Conservation (phyloP, 495 filamentous ascomycete species). For the Xylaria intraflava region DNA sequence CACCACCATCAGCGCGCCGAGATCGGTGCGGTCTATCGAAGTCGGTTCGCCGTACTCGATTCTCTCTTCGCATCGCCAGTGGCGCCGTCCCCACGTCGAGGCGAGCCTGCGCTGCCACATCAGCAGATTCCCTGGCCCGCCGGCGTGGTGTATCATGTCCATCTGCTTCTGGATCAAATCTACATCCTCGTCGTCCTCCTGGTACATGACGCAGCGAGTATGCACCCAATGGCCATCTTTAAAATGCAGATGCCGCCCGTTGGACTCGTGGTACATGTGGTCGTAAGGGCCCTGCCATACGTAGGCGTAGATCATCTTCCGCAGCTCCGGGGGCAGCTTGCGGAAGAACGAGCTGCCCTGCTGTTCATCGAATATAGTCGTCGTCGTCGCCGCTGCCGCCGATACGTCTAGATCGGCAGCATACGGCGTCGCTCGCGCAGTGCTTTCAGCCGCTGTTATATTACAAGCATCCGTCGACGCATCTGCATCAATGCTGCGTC, state of each 20-base stretch:
- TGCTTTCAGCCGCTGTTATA: constrained; percentile 4
- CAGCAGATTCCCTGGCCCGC: constrained; percentile 17
- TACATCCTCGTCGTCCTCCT: constrained; percentile 22
- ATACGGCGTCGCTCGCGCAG: not conserved
- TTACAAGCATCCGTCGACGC: constrained; percentile 4
- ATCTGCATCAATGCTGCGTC: constrained; percentile 3
- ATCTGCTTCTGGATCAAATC: constrained; percentile 26
- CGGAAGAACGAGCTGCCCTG: constrained; percentile 20
- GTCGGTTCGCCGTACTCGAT: constrained; percentile 15
- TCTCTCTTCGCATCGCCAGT: constrained; percentile 28
- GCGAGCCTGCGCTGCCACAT: constrained; percentile 25
- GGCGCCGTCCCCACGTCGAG: constrained; percentile 26
- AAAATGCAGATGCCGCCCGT: constrained; percentile 25
- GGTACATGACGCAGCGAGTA: constrained; percentile 27
- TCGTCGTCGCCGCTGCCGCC: not conserved
- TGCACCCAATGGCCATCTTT: constrained; percentile 23
- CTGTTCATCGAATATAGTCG: constrained; percentile 10
- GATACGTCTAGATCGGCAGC: not conserved
- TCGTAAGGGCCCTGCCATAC: constrained; percentile 19
- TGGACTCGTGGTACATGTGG: constrained; percentile 18
- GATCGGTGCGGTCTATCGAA: constrained; percentile 21
- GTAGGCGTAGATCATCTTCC: constrained; percentile 28
- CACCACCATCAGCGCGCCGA: constrained; percentile 25
- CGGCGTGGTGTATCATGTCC: constrained; percentile 16
- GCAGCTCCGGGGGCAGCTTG: constrained; percentile 24